Evolutionary conservation across 129 eudicot species (phyloP).

Genomic region (Saussurea involucrata): DNA sequence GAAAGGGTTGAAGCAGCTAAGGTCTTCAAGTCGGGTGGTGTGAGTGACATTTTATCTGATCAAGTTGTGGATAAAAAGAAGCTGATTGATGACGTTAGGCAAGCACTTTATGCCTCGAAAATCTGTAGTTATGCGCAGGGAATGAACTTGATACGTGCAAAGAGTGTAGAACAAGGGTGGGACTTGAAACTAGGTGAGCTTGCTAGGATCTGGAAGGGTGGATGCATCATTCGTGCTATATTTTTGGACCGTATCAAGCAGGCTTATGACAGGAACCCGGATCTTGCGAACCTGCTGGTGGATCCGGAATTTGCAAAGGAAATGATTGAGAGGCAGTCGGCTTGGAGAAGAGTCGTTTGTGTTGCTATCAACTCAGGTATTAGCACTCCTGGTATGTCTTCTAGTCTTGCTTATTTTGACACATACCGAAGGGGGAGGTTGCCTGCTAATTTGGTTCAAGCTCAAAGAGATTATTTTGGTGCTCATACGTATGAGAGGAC

Average conservation of each 20-base stretch:
- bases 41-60: constrained; percentile 33
- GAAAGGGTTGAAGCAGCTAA: constrained; percentile 65
- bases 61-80: constrained; percentile 52
- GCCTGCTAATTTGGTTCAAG: constrained; percentile 72
- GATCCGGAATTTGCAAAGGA: constrained; percentile 70
- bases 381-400: constrained; percentile 74
- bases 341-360: constrained; percentile 69
- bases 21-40: constrained; percentile 52
- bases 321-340: constrained; percentile 54
- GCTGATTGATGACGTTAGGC: constrained; percentile 63
- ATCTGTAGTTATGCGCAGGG: constrained; percentile 77
- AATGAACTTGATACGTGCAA: constrained; percentile 68
- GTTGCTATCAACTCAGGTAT: constrained; percentile 61
- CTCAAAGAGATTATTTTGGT: constrained; percentile 73
- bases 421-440: constrained; percentile 63
- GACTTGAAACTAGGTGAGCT: constrained; percentile 59
- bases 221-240: constrained; percentile 71
- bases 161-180: constrained; percentile 66
- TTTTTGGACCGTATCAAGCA: constrained; percentile 68
- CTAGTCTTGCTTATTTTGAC: constrained; percentile 73
- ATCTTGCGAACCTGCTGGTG: constrained; percentile 54
- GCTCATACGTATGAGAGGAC: constrained; percentile 70
- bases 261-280: constrained; percentile 62
- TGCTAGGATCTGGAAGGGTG: constrained; percentile 77
- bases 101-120: constrained; percentile 67